Base-by-base conservation (phyloP, 768 basidiomycete species). In the Holtermannia corniformis region DNA sequence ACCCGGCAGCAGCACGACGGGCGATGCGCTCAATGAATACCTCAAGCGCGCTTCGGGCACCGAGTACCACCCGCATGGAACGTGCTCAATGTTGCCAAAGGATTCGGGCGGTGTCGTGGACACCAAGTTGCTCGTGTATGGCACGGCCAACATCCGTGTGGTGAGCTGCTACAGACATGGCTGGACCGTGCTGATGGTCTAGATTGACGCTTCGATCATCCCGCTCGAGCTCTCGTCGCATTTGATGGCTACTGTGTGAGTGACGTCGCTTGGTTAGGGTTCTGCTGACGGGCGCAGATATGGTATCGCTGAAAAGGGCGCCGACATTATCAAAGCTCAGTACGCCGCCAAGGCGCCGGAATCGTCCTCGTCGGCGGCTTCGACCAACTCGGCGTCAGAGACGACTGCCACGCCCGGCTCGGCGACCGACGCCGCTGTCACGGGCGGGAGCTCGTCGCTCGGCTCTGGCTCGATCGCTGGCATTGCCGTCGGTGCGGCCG, bases 41-140 rank as follows among this genome's bases (percentile, higher is more conserved):
- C 64, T 58, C 44, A 61, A 62, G 41, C 48, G 44, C 16, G 56
- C 56, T 26, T 59, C 53, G 44, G 60, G 58, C 19, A 73, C 72
- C 37, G 71, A 72, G 60, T 77, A 76, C 72, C 84, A 86, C 65
- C 83, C 83, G 3, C 72, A 75, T 26, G 76, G 76, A 23, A 77
- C 81, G 4, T 79, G 77, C 63, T 74, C 80, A 5, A 82, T 83
- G 81, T 67, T 82, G 44, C 80, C 81, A 2, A 71, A 71, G 52
- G 64, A 65, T 24, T 70, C 72, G 28, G 81, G 77, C n/a, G 81
- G 81, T 46, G 81, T 83, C 45, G 81, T 83, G 47, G 77, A 80
- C 60, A 71, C 76, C 44, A 69, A 78, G 43, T 71, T 83, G n/a
- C 72, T 72, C 56, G 81, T 82, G 2, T 80, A 82, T 67, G 82